Percentiles rank a stretch among this genome's conserved stretches.
Evolutionary conservation across 768 basidiomycete genomes (phyloP).

Genomic region (Clitopilus hobsonii): DNA sequence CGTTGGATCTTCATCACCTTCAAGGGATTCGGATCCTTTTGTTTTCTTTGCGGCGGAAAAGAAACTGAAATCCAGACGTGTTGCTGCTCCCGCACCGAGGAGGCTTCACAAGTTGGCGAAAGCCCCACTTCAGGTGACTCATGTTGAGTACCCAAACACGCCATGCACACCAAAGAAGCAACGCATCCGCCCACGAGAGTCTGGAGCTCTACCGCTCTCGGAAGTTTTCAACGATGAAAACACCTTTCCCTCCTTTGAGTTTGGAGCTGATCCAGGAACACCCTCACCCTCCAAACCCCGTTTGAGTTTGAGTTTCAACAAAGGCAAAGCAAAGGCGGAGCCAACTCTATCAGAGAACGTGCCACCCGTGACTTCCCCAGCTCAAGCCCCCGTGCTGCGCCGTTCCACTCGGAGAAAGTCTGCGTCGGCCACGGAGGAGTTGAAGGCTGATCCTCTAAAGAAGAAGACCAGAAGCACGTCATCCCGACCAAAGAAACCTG

Average conservation of each 20-base stretch:
- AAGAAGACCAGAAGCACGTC: constrained; percentile 6
- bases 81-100: constrained; percentile 12
- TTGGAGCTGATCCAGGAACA: constrained; percentile 24
- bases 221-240: constrained; percentile 19
- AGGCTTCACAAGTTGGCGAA: constrained; percentile 6
- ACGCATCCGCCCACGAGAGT: constrained; percentile 23
- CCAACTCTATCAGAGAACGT: background rate
- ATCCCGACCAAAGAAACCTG: constrained; percentile 6
- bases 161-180: constrained; percentile 30
- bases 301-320: constrained; percentile 3
- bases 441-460: constrained; percentile 1
- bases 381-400: background rate
- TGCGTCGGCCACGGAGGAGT: background rate
- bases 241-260: constrained; percentile 26
- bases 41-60: constrained; percentile 53
- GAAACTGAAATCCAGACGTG: constrained; percentile 40
- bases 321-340: constrained; percentile 8
- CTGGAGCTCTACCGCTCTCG: constrained; percentile 13
- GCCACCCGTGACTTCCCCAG: background rate
- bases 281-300: constrained; percentile 32
- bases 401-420: background rate
- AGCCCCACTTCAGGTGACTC: constrained; percentile 16
- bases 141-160: constrained; percentile 9
- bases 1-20: constrained; percentile 13
- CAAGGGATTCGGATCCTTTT: constrained; percentile 44